Evolutionary conservation across 1,139 yeast genomes (phyloP), one percentile per base, ranked within the genome.

Genomic region (Saccharomyces uvarum): DNA sequence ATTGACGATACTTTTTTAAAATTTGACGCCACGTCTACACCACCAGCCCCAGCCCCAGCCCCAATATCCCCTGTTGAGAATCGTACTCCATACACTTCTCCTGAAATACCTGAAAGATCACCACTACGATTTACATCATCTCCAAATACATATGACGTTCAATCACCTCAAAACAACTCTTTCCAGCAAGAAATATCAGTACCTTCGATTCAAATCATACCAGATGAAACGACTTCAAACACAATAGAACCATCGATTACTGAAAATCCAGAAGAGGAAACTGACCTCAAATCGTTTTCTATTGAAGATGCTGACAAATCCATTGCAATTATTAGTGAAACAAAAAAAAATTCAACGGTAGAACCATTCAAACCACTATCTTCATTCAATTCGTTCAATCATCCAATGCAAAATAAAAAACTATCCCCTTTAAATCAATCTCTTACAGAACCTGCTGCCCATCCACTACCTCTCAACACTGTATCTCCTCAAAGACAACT

Each of bases 401-500:
- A 9, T 19, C 49, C 41, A 42, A 38, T 38, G 4, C 21, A 16
- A 11, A 38, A 9, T 11, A 38, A 38, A 5, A 19, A 19, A 38
- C 4, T 6, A 16, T 3, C 44, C 19, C 24, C 44, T 38, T 11
- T 19, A 6, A 19, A 6, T 5, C 44, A 38, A 11, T 13, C 21
- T 38, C 24, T 19, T 38, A 19, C 44, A 11, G 26, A 19, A 16
- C 16, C 16, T 1, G 6, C 24, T 38, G n/a, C 44, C 2, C 44
- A 9, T 16, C 19, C 44, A 16, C 9, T 38, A 4, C 44, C 44
- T 8, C 11, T 16, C 14, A 58, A 58, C 47, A 50, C 54, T 7
- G 51, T 63, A 27, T 60, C 64, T 7, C 67, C 69, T 0, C 53
- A 59, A 26, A 61, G 70, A 48, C 59, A 62, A 44, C 44, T 66